phyloP scores from a whole-genome alignment of 1,284 basidiomycete genomes.

The Leccinum pseudoinsigne region DNA sequence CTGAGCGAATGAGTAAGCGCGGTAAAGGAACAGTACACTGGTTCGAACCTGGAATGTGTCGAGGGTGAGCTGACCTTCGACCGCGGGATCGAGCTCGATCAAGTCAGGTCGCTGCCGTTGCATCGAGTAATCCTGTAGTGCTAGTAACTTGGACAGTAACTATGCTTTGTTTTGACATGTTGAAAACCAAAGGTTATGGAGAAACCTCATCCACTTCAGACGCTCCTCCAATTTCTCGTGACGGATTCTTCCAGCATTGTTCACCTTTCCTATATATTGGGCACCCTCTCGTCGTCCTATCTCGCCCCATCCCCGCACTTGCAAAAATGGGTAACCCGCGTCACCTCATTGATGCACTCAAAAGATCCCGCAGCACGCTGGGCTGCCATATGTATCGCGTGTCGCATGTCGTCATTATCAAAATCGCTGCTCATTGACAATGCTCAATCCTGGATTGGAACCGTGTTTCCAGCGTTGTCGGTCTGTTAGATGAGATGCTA shows the following conservation, averaged over 20 bases:
- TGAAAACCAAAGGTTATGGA: constrained; percentile 32
- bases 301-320: constrained; percentile 62
- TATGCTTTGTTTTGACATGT: constrained; percentile 34
- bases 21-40: background rate
- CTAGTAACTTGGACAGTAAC: background rate
- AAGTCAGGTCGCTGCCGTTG: constrained; percentile 23
- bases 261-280: constrained; percentile 59
- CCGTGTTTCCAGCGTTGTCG: constrained; percentile 62
- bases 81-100: constrained; percentile 47
- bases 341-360: constrained; percentile 71
- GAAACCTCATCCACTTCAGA: constrained; percentile 52
- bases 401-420: constrained; percentile 59
- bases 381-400: constrained; percentile 73
- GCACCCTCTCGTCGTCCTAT: constrained; percentile 47
- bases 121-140: constrained; percentile 3
- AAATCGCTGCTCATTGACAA: constrained; percentile 61
- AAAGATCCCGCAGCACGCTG: constrained; percentile 71
- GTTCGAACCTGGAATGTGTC: constrained; percentile 62
- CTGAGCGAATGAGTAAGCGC: constrained; percentile 39
- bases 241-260: constrained; percentile 60
- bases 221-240: constrained; percentile 65
- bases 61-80: constrained; percentile 65
- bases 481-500: constrained; percentile 45
- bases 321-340: constrained; percentile 69
- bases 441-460: constrained; percentile 68